Conservation (phyloP, 129 eudicot species). For the Tanacetum coccineum region DNA sequence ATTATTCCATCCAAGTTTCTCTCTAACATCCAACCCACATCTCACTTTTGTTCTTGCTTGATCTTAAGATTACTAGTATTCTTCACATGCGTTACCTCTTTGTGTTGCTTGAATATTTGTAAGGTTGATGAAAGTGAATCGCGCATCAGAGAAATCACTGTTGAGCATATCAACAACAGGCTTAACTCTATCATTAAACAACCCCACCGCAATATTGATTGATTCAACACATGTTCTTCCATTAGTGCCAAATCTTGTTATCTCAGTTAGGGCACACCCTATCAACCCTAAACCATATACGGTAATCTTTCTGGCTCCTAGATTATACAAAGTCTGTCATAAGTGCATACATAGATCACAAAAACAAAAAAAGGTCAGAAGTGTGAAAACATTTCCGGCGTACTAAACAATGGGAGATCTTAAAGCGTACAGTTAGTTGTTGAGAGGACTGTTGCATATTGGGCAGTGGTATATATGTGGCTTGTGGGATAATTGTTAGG, state of each 20-base stretch:
- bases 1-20: too few relatives aligned
- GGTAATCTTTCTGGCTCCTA: slow-evolving; percentile 47
- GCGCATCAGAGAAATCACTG: slow-evolving; percentile 13
- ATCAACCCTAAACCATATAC: slow-evolving; percentile 31
- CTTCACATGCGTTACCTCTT: not conserved
- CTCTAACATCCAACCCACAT: too few relatives aligned
- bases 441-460: slow-evolving; percentile 22
- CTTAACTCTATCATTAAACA: slow-evolving; percentile 36
- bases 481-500: slow-evolving; percentile 19
- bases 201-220: slow-evolving; percentile 12
- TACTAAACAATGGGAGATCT: not conserved
- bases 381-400: not conserved
- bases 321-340: slow-evolving; percentile 32
- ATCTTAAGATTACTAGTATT: too few relatives aligned
- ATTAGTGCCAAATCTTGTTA: slow-evolving; percentile 7
- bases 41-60: too few relatives aligned
- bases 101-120: slow-evolving; percentile 12
- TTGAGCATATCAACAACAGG: slow-evolving; percentile 34
- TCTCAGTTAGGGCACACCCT: slow-evolving; percentile 42
- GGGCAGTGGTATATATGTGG: slow-evolving; percentile 17
- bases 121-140: slow-evolving; percentile 27
- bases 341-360: not conserved
- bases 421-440: slow-evolving; percentile 29
- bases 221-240: slow-evolving; percentile 27
- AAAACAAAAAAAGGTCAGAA: not conserved